Evolutionary conservation across 352 stramenopile species (phyloP), one percentile per base, ranked within the genome.

Genomic region (Phytophthora quininea): DNA sequence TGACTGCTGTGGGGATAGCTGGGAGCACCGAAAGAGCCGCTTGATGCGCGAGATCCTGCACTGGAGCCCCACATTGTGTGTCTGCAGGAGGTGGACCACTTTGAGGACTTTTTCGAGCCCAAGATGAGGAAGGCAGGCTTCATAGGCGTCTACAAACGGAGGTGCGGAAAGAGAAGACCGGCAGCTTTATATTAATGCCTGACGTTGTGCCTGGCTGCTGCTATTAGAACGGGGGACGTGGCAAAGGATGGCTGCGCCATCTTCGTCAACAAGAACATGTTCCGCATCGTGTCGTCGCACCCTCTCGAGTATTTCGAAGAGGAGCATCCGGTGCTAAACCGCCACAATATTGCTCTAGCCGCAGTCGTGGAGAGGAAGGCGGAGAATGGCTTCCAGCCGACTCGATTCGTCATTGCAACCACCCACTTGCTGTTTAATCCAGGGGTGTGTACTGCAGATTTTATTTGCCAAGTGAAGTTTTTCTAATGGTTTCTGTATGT

Each of bases 361-460:
- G 69, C 73, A 29, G 76, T 89, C 5, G 55, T 92, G 11, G 73
- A 83, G 51, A 72, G 64, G 51, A 69, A 68, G 27, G 49, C 40
- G 6, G 32, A 33, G 4, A 58, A n/a, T 46, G 62, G 40, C 12
- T 58, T 33, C 0, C 29, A 24, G 5, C 65, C 70, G 0, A 59
- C 69, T 42, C 82, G 69, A 10, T 86, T 90, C 32, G 38, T 90
- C 4, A 62, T 90, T 14, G 78, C 81, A n/a, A 90, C 80, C 45
- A 92, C 84, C 11, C 84, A 92, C 54, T 59, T 92, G 49, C 69
- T 92, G 12, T 92, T 92, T 64, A 92, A 92, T 37, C 84, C 84
- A 2, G 77, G 79, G 47, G 84, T 92, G 47, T 19, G 72, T 68
- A 24, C 19, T 24, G 19, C 19, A 24, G 19, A 24, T 24, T 24